Percentiles rank a stretch among this genome's conserved stretches.
Conservation (phyloP, 257 asterid species). For the Nicotiana undulata region DNA sequence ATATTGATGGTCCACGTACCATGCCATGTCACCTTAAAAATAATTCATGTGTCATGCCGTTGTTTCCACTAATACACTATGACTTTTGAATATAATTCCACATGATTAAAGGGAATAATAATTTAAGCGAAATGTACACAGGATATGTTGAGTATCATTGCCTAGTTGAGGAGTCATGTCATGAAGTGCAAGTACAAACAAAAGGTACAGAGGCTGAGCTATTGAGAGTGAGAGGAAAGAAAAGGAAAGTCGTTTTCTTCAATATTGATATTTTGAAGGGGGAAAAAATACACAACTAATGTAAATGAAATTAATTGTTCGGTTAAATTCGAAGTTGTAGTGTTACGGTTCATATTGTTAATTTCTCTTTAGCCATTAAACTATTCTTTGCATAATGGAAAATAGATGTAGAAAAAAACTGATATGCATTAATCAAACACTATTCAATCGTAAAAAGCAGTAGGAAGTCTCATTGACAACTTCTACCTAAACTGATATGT, state of each 20-base stretch:
- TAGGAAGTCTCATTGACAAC: no score
- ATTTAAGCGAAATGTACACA: not conserved
- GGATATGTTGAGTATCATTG: not conserved
- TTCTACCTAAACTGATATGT: no score
- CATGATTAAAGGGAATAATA: no score
- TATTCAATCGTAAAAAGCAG: no score
- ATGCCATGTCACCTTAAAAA: no score
- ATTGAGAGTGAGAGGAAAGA: not conserved
- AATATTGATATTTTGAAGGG: not conserved
- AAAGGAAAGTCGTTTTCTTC: not conserved
- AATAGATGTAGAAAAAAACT: not conserved
- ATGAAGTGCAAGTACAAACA: not conserved
- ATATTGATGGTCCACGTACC: no score
- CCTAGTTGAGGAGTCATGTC: not conserved
- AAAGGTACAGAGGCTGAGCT: not conserved
- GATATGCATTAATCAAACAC: no score
- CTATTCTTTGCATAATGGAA: not conserved
- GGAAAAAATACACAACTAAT: not conserved
- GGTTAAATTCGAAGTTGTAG: not conserved
- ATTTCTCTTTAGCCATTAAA: not conserved
- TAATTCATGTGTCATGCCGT: no score
- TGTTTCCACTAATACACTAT: no score
- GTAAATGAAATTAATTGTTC: not conserved
- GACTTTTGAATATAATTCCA: no score
- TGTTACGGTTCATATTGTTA: not conserved